Evolutionary conservation across 768 basidiomycete genomes (phyloP), one percentile per base, ranked within the genome.

Genomic region (Agrocybe pediades): DNA sequence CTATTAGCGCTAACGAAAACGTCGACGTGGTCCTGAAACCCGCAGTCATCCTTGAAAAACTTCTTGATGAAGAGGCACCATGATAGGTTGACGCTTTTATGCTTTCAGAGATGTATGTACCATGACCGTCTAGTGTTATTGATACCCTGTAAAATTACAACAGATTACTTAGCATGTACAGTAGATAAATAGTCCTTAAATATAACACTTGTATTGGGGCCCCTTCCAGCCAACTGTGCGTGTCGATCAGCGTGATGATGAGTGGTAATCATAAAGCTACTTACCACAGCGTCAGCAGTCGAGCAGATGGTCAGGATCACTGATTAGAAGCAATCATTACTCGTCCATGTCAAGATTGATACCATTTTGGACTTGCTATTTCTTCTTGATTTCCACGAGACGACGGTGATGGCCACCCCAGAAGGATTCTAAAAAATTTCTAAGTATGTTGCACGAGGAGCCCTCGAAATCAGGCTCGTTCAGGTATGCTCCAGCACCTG

Each of bases 281-380:
- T 55, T 53, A 67, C 66, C 61, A 44, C 66, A 67, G 20, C 65
- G 55, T 65, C 66, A 67, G 51, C 66, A 67, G 41, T 65, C 66
- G 8, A 67, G 60, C n/a, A 67, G 29, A 41, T 53, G 57, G 21
- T 56, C 46, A 26, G 66, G 65, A 50, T 65, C 66, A 43, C 66
- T 67, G 39, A 30, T 30, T 30, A 30, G 1, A 49, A 2, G 15
- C 8, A 17, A 5, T 9, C 41, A 7, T 30, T 15, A 30, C 51
- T n/a, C 26, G 3, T 11, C 13, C 13, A 11, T 7, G 39, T 13
- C 9, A 4, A 27, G 16, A 5, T 24, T 17, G 15, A 26, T 27
- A 40, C 21, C 8, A 5, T 3, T 8, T 15, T 21, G 1, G 9
- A 50, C 63, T 44, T 33, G 64, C 66, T 65, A 67, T 54, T 65